A percentile compares a stretch with the other conserved stretches of the same genome.
Conservation (phyloP, 495 filamentous ascomycete species). For the Daldinia concentrica region DNA sequence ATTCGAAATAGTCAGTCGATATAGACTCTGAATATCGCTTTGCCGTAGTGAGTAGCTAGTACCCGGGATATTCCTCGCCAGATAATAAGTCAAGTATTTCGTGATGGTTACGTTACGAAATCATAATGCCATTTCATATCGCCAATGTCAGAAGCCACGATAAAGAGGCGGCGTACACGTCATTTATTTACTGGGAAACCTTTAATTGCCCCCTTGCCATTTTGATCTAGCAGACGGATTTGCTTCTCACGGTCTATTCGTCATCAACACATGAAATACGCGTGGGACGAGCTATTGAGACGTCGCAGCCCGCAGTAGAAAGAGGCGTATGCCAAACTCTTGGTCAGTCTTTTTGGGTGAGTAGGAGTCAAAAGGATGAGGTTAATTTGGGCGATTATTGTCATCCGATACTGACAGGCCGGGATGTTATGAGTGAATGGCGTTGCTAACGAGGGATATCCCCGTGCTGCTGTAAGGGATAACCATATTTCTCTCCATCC, state of each 20-base stretch:
- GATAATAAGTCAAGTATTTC: constrained; percentile 7
- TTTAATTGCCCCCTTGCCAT: background rate
- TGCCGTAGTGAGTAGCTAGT: background rate
- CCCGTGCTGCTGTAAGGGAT: background rate
- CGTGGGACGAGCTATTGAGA: background rate
- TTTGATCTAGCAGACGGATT: background rate
- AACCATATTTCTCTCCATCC: background rate
- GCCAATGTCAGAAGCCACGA: background rate
- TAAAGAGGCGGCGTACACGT: background rate
- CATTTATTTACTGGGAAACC: constrained; percentile 1
- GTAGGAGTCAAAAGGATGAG: background rate
- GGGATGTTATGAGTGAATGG: too few relatives aligned
- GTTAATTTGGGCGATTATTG: background rate
- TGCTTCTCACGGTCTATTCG: background rate
- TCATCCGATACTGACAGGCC: background rate
- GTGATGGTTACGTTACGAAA: constrained; percentile 23
- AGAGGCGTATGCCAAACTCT: background rate
- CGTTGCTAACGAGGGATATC: background rate
- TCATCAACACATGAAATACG: background rate
- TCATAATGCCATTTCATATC: background rate
- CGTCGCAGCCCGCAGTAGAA: background rate
- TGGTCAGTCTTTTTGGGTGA: background rate
- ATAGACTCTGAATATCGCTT: background rate
- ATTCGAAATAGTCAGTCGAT: background rate
- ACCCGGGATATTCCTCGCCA: background rate